A percentile compares a stretch with the other conserved stretches of the same genome.
These are phyloP conservation scores for Monilinia fructicola DNA, from an alignment of 2,329 filamentous ascomycete genomes.

Conservation along the genomic window DNA sequence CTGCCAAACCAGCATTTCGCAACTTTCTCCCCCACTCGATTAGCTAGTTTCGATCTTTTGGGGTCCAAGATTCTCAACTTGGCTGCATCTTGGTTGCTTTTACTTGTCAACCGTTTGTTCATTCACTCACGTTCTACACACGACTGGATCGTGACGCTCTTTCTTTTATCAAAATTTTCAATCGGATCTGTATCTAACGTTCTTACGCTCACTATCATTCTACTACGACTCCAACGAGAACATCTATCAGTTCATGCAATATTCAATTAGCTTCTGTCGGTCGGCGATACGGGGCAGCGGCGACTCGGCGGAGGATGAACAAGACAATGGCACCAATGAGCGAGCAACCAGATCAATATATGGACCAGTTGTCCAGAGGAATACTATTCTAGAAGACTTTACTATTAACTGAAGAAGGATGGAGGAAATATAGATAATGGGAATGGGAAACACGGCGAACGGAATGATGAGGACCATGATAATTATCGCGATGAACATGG, in stretches of 20 bases:
- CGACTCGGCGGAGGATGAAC: conserved; percentile 37
- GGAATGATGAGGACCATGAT: not conserved
- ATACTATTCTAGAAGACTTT: conserved; percentile 18
- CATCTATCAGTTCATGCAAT: conserved; percentile 31
- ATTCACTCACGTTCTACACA: conserved; percentile 34
- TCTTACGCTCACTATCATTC: conserved; percentile 7
- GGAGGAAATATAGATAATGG: conserved; percentile 11
- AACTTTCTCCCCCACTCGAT: conserved; percentile 23
- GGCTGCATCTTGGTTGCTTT: conserved; percentile 30
- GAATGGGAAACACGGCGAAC: not conserved
- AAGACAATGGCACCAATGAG: conserved; percentile 39
- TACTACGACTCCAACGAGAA: conserved; percentile 22
- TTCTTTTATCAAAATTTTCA: conserved; percentile 28
- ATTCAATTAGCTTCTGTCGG: conserved; percentile 31
- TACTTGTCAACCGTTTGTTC: conserved; percentile 26
- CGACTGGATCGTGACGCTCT: conserved; percentile 40
- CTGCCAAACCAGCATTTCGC: conserved; percentile 20
- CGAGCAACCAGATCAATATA: conserved; percentile 27
- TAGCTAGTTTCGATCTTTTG: conserved; percentile 22
- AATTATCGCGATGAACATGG: not conserved
- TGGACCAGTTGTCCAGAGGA: conserved; percentile 26
- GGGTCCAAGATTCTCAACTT: conserved; percentile 28
- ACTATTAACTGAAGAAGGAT: conserved; percentile 21
- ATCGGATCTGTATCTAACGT: conserved; percentile 21
- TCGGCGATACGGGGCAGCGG: conserved; percentile 28